A percentile compares a stretch with the other conserved stretches of the same genome.
phyloP scores from a whole-genome alignment of 2,329 filamentous ascomycete species.

The Lachnellula occidentalis region DNA sequence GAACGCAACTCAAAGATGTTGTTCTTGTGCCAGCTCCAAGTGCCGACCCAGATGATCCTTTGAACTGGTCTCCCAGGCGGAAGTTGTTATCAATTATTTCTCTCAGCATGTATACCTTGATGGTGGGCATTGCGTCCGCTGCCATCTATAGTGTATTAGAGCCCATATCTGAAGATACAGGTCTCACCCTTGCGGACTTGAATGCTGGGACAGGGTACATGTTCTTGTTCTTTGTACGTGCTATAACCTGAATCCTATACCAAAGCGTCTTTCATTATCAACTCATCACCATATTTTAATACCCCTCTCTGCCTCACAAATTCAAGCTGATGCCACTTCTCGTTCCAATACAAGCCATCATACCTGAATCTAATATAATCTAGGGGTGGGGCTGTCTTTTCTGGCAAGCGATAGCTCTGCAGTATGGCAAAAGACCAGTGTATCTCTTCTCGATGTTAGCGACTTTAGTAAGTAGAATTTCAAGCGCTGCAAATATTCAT shows the following conservation, averaged over 20 bases:
- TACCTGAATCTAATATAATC: neutral
- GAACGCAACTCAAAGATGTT: slow-evolving; percentile 25
- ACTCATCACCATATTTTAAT: too few species aligned
- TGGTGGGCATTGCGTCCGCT: slow-evolving; percentile 43
- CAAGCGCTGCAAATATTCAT: neutral
- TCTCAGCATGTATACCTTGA: slow-evolving; percentile 39
- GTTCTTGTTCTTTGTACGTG: slow-evolving; percentile 36
- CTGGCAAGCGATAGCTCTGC: slow-evolving; percentile 47
- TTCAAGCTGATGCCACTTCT: too few species aligned
- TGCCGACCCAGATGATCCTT: slow-evolving; percentile 35
- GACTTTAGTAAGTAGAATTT: slow-evolving; percentile 6
- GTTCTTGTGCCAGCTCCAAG: slow-evolving; percentile 31
- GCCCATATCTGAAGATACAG: slow-evolving; percentile 42
- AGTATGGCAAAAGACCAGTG: slow-evolving; percentile 37
- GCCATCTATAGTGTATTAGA: slow-evolving; percentile 46
- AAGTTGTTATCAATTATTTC: slow-evolving; percentile 30
- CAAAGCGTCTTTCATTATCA: too few species aligned
- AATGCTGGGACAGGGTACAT: slow-evolving; percentile 47
- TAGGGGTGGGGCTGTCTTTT: slow-evolving; percentile 44
- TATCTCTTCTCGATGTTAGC: slow-evolving; percentile 30
- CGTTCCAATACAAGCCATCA: neutral
- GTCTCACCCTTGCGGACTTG: slow-evolving; percentile 38
- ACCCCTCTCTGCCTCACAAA: too few species aligned
- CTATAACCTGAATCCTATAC: too few species aligned
- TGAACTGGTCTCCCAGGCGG: slow-evolving; percentile 34